phyloP scores from a whole-genome alignment of 2,329 filamentous ascomycete genomes.

The Metarhizium rileyi region DNA sequence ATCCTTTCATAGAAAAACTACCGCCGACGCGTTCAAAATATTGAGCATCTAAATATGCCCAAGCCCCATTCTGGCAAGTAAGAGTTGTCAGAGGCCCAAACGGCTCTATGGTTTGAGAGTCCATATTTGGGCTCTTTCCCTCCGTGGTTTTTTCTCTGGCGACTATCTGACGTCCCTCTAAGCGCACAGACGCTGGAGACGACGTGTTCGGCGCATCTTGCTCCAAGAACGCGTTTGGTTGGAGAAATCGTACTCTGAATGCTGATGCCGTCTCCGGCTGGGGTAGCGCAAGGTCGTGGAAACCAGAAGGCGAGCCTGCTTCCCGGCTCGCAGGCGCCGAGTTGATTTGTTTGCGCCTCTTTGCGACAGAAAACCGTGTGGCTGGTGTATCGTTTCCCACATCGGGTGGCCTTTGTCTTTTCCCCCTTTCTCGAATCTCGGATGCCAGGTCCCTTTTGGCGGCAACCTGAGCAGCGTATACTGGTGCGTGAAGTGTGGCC shows the following conservation, averaged over 20 bases:
- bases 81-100: constrained; percentile 11
- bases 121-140: neutral
- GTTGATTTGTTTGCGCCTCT: neutral
- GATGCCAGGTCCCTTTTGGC: constrained; percentile 20
- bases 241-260: constrained; percentile 3
- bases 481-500: constrained; percentile 39
- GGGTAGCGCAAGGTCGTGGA: neutral
- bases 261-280: neutral
- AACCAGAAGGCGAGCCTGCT: neutral
- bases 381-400: constrained; percentile 1
- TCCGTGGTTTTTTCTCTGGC: neutral
- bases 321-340: neutral
- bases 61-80: constrained; percentile 16
- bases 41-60: constrained; percentile 20
- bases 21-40: constrained; percentile 26
- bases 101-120: neutral
- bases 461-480: constrained; percentile 33
- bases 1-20: constrained; percentile 34
- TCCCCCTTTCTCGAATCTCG: constrained; percentile 11
- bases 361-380: neutral
- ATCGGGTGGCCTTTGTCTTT: constrained; percentile 7
- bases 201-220: constrained; percentile 1
- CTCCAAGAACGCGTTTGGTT: constrained; percentile 6
- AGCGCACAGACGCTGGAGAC: neutral
- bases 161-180: neutral